Evolutionary conservation across 139 green algal genomes (phyloP), one percentile per base, ranked within the genome.

Genomic region (Chlorella sp.): DNA sequence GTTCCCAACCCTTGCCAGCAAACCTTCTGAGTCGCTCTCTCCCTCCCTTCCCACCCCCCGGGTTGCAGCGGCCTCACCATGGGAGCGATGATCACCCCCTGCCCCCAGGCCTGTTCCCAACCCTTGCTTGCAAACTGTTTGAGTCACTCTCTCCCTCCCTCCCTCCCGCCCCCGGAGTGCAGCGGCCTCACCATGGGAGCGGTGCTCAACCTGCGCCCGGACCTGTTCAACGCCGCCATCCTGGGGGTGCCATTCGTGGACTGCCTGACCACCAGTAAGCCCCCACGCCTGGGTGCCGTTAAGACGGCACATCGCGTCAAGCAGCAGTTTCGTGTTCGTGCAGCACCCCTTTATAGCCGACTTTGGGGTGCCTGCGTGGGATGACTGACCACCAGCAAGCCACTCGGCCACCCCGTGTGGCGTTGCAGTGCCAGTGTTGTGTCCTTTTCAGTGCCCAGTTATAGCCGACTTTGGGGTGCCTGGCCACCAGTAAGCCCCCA

Each of bases 211-310:
- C 93, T 96, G 91, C 89, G 89, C 9, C 95, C 96, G 4, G 93
- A 95, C 85, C 91, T 97, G 30, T 97, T 97, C 87, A 60, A 73
- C 30, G 80, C 79, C 75, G 90, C 86, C 40, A 89, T 92, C 4
- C 57, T 81, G 26, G 64, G 64, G 64, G 64, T 71, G 64, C 97
- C 97, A 0, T 99, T 99, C 91, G 97, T 99, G 83, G 98, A 99
- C 94, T 92, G 94, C 2, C 88, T 97, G 53, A 97, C 95, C 21
- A 97, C 96, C 64, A 98, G 28, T 30, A 14, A 57, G 48, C 48
- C 48, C 48, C 48, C 48, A 57, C 48, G 7, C 48, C 68, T 36
- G 28, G n/a, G n/a, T n/a, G n/a, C n/a, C n/a, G n/a, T n/a, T n/a
- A n/a, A n/a, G n/a, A n/a, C n/a, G n/a, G n/a, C n/a, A n/a, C n/a